Evolutionary conservation across 2,329 filamentous ascomycete species (phyloP).

Genomic region (Exophiala spinifera): DNA sequence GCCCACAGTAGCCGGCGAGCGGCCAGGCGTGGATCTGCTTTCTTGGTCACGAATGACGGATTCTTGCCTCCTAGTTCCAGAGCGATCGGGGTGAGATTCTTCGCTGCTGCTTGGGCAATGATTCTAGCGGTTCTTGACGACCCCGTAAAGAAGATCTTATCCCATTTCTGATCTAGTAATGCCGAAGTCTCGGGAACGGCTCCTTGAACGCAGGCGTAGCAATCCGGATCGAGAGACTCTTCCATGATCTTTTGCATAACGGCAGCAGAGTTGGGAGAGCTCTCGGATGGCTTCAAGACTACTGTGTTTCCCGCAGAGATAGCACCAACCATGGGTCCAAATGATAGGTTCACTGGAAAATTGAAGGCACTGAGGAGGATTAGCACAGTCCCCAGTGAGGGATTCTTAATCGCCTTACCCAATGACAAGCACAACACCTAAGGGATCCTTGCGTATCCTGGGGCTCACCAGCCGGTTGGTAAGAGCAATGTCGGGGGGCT

Average conservation of each 20-base stretch:
- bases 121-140: constrained; percentile 76
- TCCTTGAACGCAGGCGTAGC: constrained; percentile 78
- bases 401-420: constrained; percentile 49
- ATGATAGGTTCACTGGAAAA: constrained; percentile 78
- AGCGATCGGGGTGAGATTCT: constrained; percentile 79
- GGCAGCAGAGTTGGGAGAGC: constrained; percentile 70
- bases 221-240: constrained; percentile 70
- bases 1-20: constrained; percentile 84
- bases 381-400: constrained; percentile 7
- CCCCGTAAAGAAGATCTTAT: constrained; percentile 98
- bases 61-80: constrained; percentile 91
- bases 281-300: constrained; percentile 87
- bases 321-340: constrained; percentile 79
- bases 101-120: constrained; percentile 83
- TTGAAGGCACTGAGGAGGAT: constrained; percentile 68
- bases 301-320: constrained; percentile 90
- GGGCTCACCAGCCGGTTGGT: constrained; percentile 68
- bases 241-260: constrained; percentile 76
- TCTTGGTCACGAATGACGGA: constrained; percentile 84
- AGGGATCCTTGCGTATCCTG: constrained; percentile 78
- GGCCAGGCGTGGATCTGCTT: constrained; percentile 74
- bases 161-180: constrained; percentile 85
- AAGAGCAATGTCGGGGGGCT: constrained; percentile 65
- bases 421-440: constrained; percentile 80
- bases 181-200: constrained; percentile 74